A percentile compares a stretch with the other conserved stretches of the same genome.
Conservation (phyloP, 2,329 filamentous ascomycete species). For the Arthrinium puccinioides region DNA sequence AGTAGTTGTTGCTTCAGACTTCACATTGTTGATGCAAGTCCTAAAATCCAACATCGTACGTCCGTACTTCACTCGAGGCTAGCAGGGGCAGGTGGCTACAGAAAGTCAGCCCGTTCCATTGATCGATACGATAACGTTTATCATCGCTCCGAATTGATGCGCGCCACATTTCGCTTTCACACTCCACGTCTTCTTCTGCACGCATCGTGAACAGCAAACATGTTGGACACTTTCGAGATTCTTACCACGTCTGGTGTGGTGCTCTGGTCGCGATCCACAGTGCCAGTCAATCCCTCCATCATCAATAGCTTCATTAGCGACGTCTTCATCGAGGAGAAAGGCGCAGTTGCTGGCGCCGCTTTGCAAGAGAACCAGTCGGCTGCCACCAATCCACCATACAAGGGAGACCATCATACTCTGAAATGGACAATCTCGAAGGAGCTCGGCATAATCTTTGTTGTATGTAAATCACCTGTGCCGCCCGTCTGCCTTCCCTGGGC, state of each 20-base stretch:
- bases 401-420: slow-evolving; percentile 86
- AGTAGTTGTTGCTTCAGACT: too few relatives aligned
- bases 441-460: slow-evolving; percentile 89
- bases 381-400: slow-evolving; percentile 66
- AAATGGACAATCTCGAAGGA: slow-evolving; percentile 94
- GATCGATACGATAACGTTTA: too few relatives aligned
- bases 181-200: too few relatives aligned
- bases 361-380: slow-evolving; percentile 53
- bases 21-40: too few relatives aligned
- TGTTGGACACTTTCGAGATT: slow-evolving; percentile 97
- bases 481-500: slow-evolving; percentile 2
- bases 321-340: slow-evolving; percentile 93
- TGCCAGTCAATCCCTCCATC: slow-evolving; percentile 69
- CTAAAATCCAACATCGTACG: too few relatives aligned
- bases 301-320: slow-evolving; percentile 94
- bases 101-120: too few relatives aligned
- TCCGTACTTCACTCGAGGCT: too few relatives aligned
- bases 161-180: too few relatives aligned
- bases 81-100: too few relatives aligned
- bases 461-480: slow-evolving; percentile 31
- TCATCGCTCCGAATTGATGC: too few relatives aligned
- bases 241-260: slow-evolving; percentile 94
- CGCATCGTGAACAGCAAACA: slow-evolving; percentile 28
- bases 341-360: slow-evolving; percentile 48
- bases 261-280: slow-evolving; percentile 87